Base-by-base conservation (phyloP, 805 yeast species). In the Kluyveromyces siamensis region DNA sequence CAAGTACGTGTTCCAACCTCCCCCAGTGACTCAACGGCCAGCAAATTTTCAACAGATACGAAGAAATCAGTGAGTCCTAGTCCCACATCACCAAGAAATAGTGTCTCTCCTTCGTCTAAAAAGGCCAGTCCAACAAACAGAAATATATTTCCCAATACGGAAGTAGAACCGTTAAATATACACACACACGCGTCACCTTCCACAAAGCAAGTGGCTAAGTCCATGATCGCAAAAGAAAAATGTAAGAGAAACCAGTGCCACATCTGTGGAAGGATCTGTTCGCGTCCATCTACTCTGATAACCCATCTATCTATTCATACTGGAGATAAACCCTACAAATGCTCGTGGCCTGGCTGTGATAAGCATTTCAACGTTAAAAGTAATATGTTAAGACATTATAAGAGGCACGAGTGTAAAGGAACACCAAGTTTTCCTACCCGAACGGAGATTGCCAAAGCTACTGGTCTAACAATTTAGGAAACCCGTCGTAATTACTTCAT, bases 301-400 rank as follows among this genome's bases (percentile, higher is more conserved):
- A 85, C 87, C 5, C 96, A 87, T 63, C 70, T 76, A 55, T 77
- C 85, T 54, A 81, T 85, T 2, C 95, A 87, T 62, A 80, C 87
- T 0, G 87, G 87, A 8, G 85, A 80, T 57, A 80, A 79, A 59
- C 87, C 87, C 7, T 81, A 76, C 60, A 63, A 65, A 46, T 82
- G 87, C 59, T 62, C 65, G 11, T 80, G 83, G 79, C 69, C 69
- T 0, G 76, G 74, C 25, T 87, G 96, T 65, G 79, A 79, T 0
- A 79, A 81, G 56, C 54, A 73, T 6, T 87, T 87, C 61, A 77
- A 82, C 11, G 87, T 88, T 18, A 77, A 85, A 55, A 80, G 87
- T 37, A 88, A 87, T 58, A 80, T 87, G 78, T 80, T 82, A 8
- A 71, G 96, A 50, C 96, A 87, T 63, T 76, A 75, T 54, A 77